Conservation (phyloP, 371 early-diverging fungal genomes). For the Circinella umbellata region DNA sequence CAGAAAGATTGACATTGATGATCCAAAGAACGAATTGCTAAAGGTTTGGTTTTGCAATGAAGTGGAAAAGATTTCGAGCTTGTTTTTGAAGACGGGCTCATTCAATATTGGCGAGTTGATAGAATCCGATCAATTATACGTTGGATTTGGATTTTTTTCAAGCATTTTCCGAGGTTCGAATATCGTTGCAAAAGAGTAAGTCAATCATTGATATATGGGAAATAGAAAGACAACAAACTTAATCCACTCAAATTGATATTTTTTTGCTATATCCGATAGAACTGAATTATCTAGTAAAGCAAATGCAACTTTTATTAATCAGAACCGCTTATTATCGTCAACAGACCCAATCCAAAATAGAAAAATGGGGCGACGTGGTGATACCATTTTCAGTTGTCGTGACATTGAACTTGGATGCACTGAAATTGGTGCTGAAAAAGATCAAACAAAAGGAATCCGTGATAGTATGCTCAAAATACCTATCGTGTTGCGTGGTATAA, state of each 20-base stretch:
- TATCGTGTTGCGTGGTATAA: conserved; percentile 11
- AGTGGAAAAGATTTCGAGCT: no score
- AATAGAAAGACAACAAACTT: no score
- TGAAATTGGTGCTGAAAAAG: conserved; percentile 6
- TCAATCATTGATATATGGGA: no score
- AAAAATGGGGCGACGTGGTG: conserved; percentile 17
- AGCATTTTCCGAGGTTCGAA: not conserved
- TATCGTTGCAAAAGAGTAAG: not conserved
- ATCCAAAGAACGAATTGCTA: no score
- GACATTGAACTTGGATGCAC: conserved; percentile 19
- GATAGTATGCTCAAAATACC: conserved; percentile 18
- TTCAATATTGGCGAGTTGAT: not conserved
- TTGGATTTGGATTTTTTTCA: no score
- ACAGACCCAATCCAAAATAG: conserved; percentile 3
- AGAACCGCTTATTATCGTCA: conserved; percentile 12
- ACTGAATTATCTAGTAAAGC: conserved; percentile 11
- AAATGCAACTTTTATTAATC: conserved; percentile 2
- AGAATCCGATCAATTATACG: no score
- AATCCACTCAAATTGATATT: no score
- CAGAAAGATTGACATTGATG: no score
- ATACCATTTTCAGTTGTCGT: conserved; percentile 17
- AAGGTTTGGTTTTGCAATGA: no score
- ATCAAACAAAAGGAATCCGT: conserved; percentile 10
- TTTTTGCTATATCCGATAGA: no score
- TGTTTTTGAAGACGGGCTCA: not conserved